Evolutionary conservation across 805 yeast species (phyloP).

Genomic region (Candida pseudoglaebosa): DNA sequence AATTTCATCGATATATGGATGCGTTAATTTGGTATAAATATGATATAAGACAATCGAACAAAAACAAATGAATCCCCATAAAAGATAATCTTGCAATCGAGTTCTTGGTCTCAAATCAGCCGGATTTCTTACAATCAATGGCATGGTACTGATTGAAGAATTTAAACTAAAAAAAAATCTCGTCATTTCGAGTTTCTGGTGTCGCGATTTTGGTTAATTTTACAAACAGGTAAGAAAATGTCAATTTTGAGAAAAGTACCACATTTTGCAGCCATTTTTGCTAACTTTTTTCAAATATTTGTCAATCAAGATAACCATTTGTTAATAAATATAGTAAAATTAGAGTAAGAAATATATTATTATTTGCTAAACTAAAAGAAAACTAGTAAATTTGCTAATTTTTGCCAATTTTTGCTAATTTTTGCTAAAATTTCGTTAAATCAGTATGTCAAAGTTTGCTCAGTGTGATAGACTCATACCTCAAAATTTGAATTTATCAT

Average conservation of each 20-base stretch:
- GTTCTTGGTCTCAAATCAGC: neutral
- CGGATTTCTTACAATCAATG: neutral
- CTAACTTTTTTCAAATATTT: too few relatives aligned
- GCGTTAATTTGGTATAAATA: constrained; percentile 17
- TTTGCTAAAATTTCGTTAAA: too few relatives aligned
- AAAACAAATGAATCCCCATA: constrained; percentile 10
- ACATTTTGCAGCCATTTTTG: neutral
- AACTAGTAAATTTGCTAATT: too few relatives aligned
- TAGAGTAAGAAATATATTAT: too few relatives aligned
- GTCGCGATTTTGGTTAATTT: neutral
- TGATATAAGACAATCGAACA: constrained; percentile 12
- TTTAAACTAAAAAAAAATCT: too few relatives aligned
- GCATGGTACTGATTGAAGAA: constrained; percentile 1
- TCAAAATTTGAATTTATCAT: neutral
- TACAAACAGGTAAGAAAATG: neutral
- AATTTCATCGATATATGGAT: constrained; percentile 65
- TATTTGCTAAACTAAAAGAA: too few relatives aligned
- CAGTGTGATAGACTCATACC: constrained; percentile 18
- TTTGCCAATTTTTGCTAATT: too few relatives aligned
- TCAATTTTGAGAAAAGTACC: neutral
- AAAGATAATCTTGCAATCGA: neutral
- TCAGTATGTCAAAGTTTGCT: too few relatives aligned
- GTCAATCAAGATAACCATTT: too few relatives aligned
- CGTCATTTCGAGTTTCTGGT: neutral
- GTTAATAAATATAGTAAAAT: too few relatives aligned